Evolutionary conservation across 2,329 filamentous ascomycete genomes (phyloP).

Genomic region (Apiospora hydei): DNA sequence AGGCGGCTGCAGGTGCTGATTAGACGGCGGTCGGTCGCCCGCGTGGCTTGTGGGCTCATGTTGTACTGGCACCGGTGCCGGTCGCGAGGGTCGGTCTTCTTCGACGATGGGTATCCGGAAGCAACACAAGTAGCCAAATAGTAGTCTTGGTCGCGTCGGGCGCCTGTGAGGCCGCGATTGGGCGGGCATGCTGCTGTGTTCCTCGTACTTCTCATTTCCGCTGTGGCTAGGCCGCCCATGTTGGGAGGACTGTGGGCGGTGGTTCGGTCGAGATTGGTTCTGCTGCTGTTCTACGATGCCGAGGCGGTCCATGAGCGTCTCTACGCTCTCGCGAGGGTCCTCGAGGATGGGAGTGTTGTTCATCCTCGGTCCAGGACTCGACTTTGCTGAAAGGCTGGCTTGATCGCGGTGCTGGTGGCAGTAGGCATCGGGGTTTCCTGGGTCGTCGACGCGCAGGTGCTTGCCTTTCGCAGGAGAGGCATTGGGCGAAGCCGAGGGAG

Average conservation of each 20-base stretch:
- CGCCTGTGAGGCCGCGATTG: constrained; percentile 34
- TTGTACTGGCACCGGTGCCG: constrained; percentile 57
- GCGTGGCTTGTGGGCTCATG: constrained; percentile 36
- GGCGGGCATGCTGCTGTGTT: background rate
- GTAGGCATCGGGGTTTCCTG: constrained; percentile 70
- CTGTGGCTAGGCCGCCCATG: constrained; percentile 27
- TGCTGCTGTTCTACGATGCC: constrained; percentile 74
- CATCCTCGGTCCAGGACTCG: constrained; percentile 52
- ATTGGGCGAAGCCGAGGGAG: constrained; percentile 38
- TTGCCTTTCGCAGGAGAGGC: constrained; percentile 36
- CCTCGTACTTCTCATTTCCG: constrained; percentile 23
- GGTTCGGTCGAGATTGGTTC: constrained; percentile 39
- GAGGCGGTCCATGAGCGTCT: constrained; percentile 83
- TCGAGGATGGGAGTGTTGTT: constrained; percentile 63
- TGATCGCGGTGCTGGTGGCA: constrained; percentile 98
- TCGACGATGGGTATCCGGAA: constrained; percentile 58
- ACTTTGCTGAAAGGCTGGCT: constrained; percentile 59
- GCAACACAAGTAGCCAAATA: constrained; percentile 58
- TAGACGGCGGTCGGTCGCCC: constrained; percentile 41
- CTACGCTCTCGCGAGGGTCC: constrained; percentile 74
- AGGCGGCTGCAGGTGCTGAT: constrained; percentile 35
- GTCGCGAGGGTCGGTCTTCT: constrained; percentile 49
- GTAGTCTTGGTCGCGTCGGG: constrained; percentile 38
- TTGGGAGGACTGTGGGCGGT: background rate
- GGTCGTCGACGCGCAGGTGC: constrained; percentile 53